phyloP scores from a whole-genome alignment of 768 basidiomycete species.

The Collybia nuda region DNA sequence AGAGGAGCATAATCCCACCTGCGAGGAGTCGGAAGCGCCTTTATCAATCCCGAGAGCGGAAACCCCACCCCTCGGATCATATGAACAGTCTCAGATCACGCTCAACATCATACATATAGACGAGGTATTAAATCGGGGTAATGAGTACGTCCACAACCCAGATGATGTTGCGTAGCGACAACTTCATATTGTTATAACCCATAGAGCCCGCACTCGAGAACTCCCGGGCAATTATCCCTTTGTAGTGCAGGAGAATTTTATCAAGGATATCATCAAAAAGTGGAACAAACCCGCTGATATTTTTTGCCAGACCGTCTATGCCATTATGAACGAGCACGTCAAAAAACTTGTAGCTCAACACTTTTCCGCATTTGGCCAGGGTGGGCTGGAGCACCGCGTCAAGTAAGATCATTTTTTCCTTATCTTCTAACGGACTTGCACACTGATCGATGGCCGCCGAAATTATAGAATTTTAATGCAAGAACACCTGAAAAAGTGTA shows the following conservation, averaged over 20 bases:
- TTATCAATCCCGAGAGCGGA: no score
- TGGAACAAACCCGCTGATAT: constrained; percentile 49
- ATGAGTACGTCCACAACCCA: constrained; percentile 35
- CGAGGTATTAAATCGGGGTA: constrained; percentile 47
- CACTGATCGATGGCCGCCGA: neutral
- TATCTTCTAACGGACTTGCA: no score
- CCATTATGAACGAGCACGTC: constrained; percentile 36
- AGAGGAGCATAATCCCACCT: no score
- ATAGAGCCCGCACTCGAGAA: constrained; percentile 69
- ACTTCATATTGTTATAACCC: neutral
- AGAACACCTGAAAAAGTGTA: constrained; percentile 47
- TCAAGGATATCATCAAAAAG: constrained; percentile 37
- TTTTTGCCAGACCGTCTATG: constrained; percentile 42
- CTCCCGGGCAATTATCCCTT: constrained; percentile 69
- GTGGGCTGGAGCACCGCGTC: constrained; percentile 49
- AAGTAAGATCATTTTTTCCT: constrained; percentile 20
- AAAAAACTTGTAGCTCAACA: constrained; percentile 43
- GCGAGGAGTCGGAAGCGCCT: no score
- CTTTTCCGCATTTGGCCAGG: constrained; percentile 54
- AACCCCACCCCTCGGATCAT: no score
- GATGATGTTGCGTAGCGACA: no score
- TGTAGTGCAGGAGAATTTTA: constrained; percentile 52
- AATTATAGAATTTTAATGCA: constrained; percentile 45
- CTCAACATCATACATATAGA: constrained; percentile 43
- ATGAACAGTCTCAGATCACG: neutral